Evolutionary conservation across 108 stramenopile species (phyloP).

Genomic region (Mediolabrus comicus): DNA sequence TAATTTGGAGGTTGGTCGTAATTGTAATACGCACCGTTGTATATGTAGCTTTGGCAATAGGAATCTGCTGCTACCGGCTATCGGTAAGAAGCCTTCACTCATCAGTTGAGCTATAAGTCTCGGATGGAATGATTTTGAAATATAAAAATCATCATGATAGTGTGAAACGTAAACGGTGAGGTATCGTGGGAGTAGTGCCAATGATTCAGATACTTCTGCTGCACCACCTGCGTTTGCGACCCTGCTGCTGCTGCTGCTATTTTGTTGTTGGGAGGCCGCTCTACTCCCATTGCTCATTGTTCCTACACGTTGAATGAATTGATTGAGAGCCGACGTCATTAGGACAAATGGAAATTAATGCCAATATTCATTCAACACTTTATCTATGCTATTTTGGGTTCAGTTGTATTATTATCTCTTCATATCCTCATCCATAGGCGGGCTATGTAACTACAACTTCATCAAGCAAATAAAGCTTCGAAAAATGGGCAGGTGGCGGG

Average conservation of each 20-base stretch:
- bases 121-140: slow-evolving; percentile 58
- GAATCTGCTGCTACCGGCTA: slow-evolving; percentile 51
- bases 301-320: neutral
- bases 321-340: neutral
- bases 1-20: slow-evolving; percentile 30
- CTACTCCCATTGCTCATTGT: neutral
- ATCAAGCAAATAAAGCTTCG: no score
- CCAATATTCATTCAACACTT: no score
- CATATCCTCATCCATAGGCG: no score
- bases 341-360: neutral
- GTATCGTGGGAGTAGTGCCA: slow-evolving; percentile 52
- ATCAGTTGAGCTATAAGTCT: slow-evolving; percentile 74
- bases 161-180: slow-evolving; percentile 49
- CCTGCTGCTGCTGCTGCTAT: no score
- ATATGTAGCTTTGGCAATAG: slow-evolving; percentile 84
- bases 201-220: neutral
- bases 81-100: slow-evolving; percentile 85
- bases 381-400: no score
- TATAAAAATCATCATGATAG: slow-evolving; percentile 76
- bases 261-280: neutral
- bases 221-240: no score
- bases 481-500: no score
- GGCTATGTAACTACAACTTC: no score
- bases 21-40: slow-evolving; percentile 66
- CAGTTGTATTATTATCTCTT: no score